Conservation (phyloP, 2,329 filamentous ascomycete species). For the Calonectria honghensis region DNA sequence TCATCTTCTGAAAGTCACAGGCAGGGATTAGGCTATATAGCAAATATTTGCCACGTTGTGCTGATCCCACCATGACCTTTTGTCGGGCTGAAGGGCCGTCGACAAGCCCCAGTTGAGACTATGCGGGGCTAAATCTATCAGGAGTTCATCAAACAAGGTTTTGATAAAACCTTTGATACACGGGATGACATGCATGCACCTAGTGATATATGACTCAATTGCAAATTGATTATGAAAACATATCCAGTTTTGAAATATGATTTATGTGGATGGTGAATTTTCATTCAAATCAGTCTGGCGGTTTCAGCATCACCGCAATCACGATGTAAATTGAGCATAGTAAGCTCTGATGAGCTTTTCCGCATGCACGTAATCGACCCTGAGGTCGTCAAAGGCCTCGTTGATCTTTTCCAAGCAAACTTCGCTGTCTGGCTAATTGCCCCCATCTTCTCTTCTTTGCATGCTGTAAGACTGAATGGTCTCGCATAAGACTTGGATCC, state of each 20-base stretch:
- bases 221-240: neutral
- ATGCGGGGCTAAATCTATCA: neutral
- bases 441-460: neutral
- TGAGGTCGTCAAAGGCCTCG: neutral
- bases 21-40: too few species aligned
- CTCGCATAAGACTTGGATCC: neutral
- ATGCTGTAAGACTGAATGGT: neutral
- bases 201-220: neutral
- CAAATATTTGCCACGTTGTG: too few species aligned
- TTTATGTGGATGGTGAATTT: neutral
- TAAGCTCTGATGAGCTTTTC: neutral
- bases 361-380: neutral
- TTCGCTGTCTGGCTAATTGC: fast-evolving
- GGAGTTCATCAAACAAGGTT: neutral
- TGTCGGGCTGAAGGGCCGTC: too few species aligned
- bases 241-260: neutral
- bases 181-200: neutral
- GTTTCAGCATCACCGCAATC: neutral
- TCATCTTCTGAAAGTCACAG: too few species aligned
- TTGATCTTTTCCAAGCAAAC: neutral
- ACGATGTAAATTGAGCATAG: neutral
- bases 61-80: too few species aligned
- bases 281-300: neutral
- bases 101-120: too few species aligned
- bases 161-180: too few species aligned